Conservation (phyloP, 129 eudicot species). For the Lactuca sativa region DNA sequence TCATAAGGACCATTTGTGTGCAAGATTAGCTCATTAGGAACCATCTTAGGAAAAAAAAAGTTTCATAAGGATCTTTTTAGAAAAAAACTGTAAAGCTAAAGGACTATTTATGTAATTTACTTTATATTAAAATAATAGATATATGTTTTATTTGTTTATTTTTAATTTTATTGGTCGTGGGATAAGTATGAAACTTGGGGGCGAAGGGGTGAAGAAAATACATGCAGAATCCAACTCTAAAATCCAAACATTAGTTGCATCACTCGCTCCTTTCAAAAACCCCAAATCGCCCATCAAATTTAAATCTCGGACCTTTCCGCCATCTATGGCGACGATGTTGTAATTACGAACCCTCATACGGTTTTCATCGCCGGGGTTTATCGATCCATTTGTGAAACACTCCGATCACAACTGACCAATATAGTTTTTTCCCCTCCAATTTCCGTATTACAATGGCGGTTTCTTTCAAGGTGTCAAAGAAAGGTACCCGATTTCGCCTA, state of each 20-base stretch:
- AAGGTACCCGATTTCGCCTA: constrained; percentile 51
- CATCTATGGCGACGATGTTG: background rate
- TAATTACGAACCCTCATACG: background rate
- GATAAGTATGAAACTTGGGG: background rate
- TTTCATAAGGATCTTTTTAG: too few species aligned
- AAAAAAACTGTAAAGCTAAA: too few species aligned
- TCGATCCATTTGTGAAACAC: background rate
- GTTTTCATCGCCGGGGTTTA: background rate
- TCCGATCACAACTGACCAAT: background rate
- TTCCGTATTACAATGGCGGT: constrained; percentile 45
- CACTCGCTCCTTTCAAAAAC: background rate
- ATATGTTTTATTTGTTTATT: too few species aligned
- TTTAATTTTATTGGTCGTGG: background rate
- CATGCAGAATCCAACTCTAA: constrained; percentile 23
- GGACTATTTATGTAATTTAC: too few species aligned
- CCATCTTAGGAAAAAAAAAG: too few species aligned
- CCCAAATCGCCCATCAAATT: background rate
- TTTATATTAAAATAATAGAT: too few species aligned
- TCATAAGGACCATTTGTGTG: too few species aligned
- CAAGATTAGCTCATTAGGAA: too few species aligned
- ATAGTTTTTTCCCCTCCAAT: background rate
- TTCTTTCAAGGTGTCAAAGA: constrained; percentile 60
- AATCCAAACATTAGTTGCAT: background rate
- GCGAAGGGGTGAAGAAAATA: constrained; percentile 11
- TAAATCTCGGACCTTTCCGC: constrained; percentile 7